A percentile compares a stretch with the other conserved stretches of the same genome.
Conservation (phyloP, 352 stramenopile species). For the Globisporangium cederbergense region DNA sequence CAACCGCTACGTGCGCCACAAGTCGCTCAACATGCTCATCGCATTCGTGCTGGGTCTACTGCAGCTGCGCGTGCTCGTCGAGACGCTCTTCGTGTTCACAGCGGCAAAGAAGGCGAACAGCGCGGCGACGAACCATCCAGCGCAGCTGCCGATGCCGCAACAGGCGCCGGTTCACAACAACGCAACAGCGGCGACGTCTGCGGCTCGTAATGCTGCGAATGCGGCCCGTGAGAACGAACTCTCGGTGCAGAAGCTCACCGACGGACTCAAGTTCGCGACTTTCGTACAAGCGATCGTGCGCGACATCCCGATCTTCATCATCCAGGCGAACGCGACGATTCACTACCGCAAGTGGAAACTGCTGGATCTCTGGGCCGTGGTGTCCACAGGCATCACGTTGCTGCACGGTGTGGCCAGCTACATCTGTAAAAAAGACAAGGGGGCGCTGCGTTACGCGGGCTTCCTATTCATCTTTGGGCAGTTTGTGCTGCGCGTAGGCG, state of each 20-base stretch:
- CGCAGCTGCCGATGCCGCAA: constrained; percentile 2
- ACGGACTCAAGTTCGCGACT: constrained; percentile 41
- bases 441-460: constrained; percentile 27
- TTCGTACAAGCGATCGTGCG: constrained; percentile 71
- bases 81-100: constrained; percentile 42
- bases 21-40: constrained; percentile 30
- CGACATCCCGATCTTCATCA: constrained; percentile 67
- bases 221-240: constrained; percentile 10
- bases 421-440: constrained; percentile 41
- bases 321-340: constrained; percentile 75
- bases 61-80: constrained; percentile 58
- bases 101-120: constrained; percentile 12
- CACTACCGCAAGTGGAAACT: constrained; percentile 79
- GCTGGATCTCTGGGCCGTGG: constrained; percentile 57
- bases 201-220: not conserved
- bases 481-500: constrained; percentile 52
- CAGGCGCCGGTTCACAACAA: not conserved
- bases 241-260: constrained; percentile 18
- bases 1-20: constrained; percentile 33
- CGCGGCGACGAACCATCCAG: constrained; percentile 1
- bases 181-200: constrained; percentile 1
- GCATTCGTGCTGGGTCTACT: constrained; percentile 46
- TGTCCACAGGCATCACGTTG: constrained; percentile 48
- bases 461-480: constrained; percentile 53
- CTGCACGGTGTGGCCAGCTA: constrained; percentile 39